Conservation (phyloP, 2,329 filamentous ascomycete genomes). For the Aspergillus fumigatiaffinis region DNA sequence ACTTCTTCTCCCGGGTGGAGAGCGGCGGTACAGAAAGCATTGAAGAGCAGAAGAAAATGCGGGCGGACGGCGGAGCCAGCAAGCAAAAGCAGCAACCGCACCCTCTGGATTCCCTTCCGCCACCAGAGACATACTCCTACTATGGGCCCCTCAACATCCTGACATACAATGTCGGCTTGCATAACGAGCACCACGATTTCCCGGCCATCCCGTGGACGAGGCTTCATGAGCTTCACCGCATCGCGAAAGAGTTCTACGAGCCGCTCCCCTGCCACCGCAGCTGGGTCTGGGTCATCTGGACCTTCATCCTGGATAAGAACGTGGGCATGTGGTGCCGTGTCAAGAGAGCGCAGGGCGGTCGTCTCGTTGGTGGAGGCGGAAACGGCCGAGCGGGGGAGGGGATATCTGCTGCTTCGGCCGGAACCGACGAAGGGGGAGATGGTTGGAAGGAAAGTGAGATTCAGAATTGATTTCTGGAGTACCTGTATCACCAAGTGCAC, state of each 20-base stretch:
- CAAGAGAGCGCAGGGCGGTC: conserved; percentile 77
- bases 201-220: conserved; percentile 93
- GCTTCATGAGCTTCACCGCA: conserved; percentile 69
- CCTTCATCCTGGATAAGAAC: conserved; percentile 85
- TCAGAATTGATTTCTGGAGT: conserved; percentile 49
- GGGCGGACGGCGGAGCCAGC: conserved; percentile 7
- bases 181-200: conserved; percentile 99
- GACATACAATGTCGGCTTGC: conserved; percentile 94
- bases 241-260: conserved; percentile 88
- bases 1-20: conserved; percentile 57
- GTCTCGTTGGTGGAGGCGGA: conserved; percentile 50
- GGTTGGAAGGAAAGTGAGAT: conserved; percentile 68
- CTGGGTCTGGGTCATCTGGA: conserved; percentile 92
- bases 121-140: conserved; percentile 96
- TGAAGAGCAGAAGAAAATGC: conserved; percentile 46
- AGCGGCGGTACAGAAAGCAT: conserved; percentile 44
- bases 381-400: conserved; percentile 41
- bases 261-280: conserved; percentile 81
- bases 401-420: conserved; percentile 42
- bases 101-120: conserved; percentile 58
- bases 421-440: conserved; percentile 45
- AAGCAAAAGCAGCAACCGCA: conserved; percentile 37
- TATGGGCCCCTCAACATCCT: conserved; percentile 89
- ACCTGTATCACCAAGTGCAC: neutral
- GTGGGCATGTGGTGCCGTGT: conserved; percentile 90